phyloP scores from a whole-genome alignment of 2,329 filamentous ascomycete genomes.

The Fusarium sp. region DNA sequence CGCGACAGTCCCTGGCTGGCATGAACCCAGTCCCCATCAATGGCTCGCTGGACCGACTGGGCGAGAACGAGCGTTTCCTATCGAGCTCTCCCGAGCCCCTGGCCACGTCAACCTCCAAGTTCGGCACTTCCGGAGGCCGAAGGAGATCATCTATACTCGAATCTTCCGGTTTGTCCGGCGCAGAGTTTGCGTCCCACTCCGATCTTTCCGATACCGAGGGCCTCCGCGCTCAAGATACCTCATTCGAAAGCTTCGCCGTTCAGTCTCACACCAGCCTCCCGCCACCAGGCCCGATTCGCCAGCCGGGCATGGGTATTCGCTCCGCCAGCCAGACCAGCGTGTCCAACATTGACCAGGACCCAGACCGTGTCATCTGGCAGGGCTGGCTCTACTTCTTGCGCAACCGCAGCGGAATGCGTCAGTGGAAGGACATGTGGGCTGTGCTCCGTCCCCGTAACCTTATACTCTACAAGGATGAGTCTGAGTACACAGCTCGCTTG shows the following conservation, averaged over 20 bases:
- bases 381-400: constrained; percentile 87
- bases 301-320: constrained; percentile 52
- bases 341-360: constrained; percentile 64
- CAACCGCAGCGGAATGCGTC: constrained; percentile 79
- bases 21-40: constrained; percentile 34
- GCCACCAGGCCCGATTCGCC: constrained; percentile 35
- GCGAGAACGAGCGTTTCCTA: constrained; percentile 54
- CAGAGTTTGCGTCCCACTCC: constrained; percentile 79
- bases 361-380: constrained; percentile 91
- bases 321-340: constrained; percentile 71
- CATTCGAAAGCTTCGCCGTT: constrained; percentile 59
- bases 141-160: constrained; percentile 69
- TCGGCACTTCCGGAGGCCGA: constrained; percentile 48
- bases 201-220: constrained; percentile 80
- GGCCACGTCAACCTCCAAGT: constrained; percentile 47
- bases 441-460: constrained; percentile 86
- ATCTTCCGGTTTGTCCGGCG: constrained; percentile 68
- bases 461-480: constrained; percentile 90
- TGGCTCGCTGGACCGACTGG: constrained; percentile 33
- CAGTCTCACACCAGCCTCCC: constrained; percentile 46
- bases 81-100: constrained; percentile 70
- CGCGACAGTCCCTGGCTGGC: constrained; percentile 53
- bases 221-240: constrained; percentile 58
- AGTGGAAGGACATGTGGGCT: constrained; percentile 96
- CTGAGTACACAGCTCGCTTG: constrained; percentile 85